Evolutionary conservation across 805 yeast species (phyloP), one percentile per base, ranked within the genome.

Genomic region (Torulaspora quercuum): DNA sequence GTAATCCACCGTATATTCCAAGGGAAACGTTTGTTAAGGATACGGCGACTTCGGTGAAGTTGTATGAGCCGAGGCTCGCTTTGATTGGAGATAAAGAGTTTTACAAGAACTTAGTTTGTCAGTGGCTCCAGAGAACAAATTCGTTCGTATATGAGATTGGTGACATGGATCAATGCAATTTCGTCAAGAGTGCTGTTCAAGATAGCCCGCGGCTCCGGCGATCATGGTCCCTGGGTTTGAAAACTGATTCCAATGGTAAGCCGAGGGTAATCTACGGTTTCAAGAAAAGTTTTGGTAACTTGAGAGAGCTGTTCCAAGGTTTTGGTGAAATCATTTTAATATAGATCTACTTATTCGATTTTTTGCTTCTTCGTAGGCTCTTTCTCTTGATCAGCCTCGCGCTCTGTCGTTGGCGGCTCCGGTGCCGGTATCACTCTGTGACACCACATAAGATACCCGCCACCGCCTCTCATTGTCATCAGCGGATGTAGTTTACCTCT

Each of bases 401-500:
- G 21, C 15, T 31, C 41, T 19, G 15, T 17, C 3, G 21, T 17
- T 4, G 41, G 41, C 8, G 57, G 55, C 22, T 47, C 58, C 2
- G 44, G 36, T 1, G 55, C 55, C 3, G 96, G 95, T 35, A 78
- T 65, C 0, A 92, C 97, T 32, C 84, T 70, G 10, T 84, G 75
- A 3, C 90, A 95, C 67, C 78, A 73, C 47, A 88, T 65, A 2
- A 92, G 58, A 58, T 78, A 90, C 0, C 99, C 99, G 21, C 97
- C 97, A 40, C 82, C 89, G 5, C 95, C 88, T 52, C 86, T 73
- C 72, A 82, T 79, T 0, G 97, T 85, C 99, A 92, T 92, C 42
- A 80, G 56, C 0, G 99, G 99, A 60, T 92, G 99, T 53, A 90
- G 68, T 56, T 94, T 79, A 6, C 97, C 98, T 12, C 95, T 86